Base-by-base conservation (phyloP, 1,284 basidiomycete genomes). In the Microbotryomycetes sp. region DNA sequence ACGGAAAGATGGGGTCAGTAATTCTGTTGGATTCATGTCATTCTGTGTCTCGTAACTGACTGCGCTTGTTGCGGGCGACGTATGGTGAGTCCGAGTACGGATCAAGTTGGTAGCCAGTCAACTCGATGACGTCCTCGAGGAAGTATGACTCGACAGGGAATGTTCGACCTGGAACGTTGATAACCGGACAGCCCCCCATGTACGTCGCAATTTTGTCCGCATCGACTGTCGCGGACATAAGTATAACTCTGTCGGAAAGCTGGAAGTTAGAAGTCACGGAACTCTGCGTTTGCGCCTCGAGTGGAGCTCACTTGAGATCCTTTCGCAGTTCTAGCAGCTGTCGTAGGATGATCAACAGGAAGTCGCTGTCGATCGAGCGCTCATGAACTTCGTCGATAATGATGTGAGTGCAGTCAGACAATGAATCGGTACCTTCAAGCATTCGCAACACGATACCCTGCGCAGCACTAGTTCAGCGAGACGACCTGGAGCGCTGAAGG, bases 221-320 rank as follows among this genome's bases (percentile, higher is more conserved):
- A 22, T 99, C 92, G 30, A 97, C 81, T 0, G 96, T 99, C 0
- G 96, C 96, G 26, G 92, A 97, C 96, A 99, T 99, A 58, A 98
- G 82, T 32, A 98, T 84, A 31, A 99, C 84, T 77, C 89, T 92
- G 63, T 19, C 3, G 32, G 26, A 23, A n/a, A 31, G 15, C 29
- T 32, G 52, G 19, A 14, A 19, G 29, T 48, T 19, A 9, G 36
- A 9, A 57, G 16, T 53, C 22, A 53, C 22, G n/a, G 12, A 9
- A 4, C 7, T 32, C 50, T 32, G 47, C 15, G 22, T n/a, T n/a
- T n/a, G n/a, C n/a, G n/a, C n/a, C 30, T n/a, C n/a, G 31, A 7
- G 32, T 28, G 23, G 52, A 28, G 70, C 78, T 67, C 67, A 88
- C 89, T 90, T 94, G 54, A 99, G 80, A 70, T 94, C 86, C 50